Base-by-base conservation (phyloP, 495 filamentous ascomycete genomes). In the Jackrogersella multiformis region DNA sequence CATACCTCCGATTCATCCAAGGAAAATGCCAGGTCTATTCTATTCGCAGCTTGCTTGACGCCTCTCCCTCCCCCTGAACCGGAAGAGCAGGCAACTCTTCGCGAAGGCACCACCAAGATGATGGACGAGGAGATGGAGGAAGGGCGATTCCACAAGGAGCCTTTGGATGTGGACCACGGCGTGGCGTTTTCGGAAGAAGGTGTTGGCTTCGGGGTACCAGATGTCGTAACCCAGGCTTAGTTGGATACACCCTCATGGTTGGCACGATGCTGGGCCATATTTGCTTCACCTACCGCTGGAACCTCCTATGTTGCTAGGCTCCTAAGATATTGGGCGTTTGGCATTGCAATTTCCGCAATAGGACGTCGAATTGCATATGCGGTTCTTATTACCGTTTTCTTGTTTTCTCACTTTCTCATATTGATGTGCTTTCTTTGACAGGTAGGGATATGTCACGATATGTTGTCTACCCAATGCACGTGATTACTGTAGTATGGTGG, bases 101-200 rank as follows among this genome's bases (percentile, higher is more conserved):
- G 24, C 23, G 24, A 53, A 41, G 9, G 18, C 35, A 5, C 36
- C 1, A 53, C 36, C 2, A 46, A 53, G 13, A 67, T 61, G 56
- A 69, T 56, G 36, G 24, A 46, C 5, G 61, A 58, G 15, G 64
- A 58, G 3, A 53, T 62, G 21, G 61, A 72, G 36, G 36, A 64
- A 30, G 63, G 59, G 10, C 39, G 35, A n/a, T 75, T 78, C 51
- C 32, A 57, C 30, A 46, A 68, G n/a, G 70, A 65, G 24, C 73
- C 74, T 13, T 24, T 84, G 4, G 81, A 84, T 34, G 79, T 84
- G 2, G 61, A 76, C 8, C 78, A 78, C 13, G 86, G 83, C 2
- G 72, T 89, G n/a, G 85, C 86, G 46, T 57, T 88, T 35, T 85
- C 81, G 18, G 87, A 89, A 69, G 85, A 89, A 70, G 81, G 79